Evolutionary conservation across 371 early-diverging fungal species (phyloP), one percentile per base, ranked within the genome.

Genomic region (Mucor racemosus): DNA sequence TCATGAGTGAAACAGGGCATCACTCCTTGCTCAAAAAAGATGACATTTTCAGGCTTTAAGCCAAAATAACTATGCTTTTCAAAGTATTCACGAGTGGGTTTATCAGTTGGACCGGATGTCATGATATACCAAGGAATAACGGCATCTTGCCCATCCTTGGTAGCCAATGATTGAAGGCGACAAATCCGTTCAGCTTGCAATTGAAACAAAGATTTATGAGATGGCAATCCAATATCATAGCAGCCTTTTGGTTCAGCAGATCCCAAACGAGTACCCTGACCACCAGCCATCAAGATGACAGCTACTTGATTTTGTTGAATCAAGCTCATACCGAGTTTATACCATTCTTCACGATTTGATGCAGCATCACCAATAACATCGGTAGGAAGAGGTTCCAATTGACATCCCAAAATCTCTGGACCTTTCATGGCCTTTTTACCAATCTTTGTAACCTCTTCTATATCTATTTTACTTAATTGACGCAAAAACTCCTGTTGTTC

Each of bases 211-310:
- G 84, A 84, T 75, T 93, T 93, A 59, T 79, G 69, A 0, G 89
- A 89, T 11, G 91, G 92, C 44, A 94, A 80, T 34, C 82, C 82
- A 64, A 94, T 90, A 73, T 94, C 87, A 73, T 90, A 94, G 79
- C 92, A 94, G 9, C 94, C 94, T 78, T 92, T 94, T 35, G 94
- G 94, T 34, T 72, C 89, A 1, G 88, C 80, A 31, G 90, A 88
- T 14, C 94, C 93, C 53, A 94, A 86, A 36, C 94, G 86, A 59
- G 94, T 89, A 58, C 92, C 92, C 80, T 91, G 89, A n/a, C 92
- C 92, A 64, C 94, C 93, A 14, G 93, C 92, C 76, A 94, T 84
- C 65, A 92, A 80, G 63, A 94, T 61, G 36, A 61, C 61, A 33
- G 84, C 93, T 36, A 94, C 90, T 69, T 90, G 81, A 67, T 84